Evolutionary conservation across 345 rosid genomes (phyloP).

Genomic region (Eucalyptus decipiens): DNA sequence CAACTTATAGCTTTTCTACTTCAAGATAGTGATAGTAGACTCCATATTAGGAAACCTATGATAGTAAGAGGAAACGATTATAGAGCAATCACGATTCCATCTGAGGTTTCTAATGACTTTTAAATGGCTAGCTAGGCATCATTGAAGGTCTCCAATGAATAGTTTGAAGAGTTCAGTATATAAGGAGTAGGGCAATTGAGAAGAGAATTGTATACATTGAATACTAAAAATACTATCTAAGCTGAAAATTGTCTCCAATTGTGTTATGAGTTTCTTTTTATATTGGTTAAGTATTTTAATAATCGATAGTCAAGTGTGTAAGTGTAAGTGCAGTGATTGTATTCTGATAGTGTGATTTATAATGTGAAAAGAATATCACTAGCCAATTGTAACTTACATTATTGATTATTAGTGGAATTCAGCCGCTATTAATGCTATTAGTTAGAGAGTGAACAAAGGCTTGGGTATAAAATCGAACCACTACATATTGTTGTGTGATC

Average conservation of each 20-base stretch:
- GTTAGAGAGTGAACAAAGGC: rapidly evolving
- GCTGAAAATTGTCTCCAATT: not conserved
- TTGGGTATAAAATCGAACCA: not conserved
- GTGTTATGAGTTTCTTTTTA: not conserved
- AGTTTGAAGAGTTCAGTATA: not conserved
- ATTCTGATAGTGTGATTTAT: not conserved
- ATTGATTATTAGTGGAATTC: too few relatives aligned
- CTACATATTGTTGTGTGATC: rapidly evolving
- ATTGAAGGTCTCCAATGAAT: too few relatives aligned
- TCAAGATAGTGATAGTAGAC: not conserved
- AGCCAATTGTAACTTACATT: not conserved
- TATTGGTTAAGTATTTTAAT: not conserved
- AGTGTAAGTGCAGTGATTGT: not conserved
- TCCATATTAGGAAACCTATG: not conserved
- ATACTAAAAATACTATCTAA: not conserved
- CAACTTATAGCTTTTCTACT: not conserved
- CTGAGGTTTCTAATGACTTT: not conserved
- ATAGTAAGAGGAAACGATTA: not conserved
- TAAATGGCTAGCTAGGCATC: not conserved
- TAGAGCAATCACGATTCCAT: too few relatives aligned
- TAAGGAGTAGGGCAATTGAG: not conserved
- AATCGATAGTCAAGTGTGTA: not conserved
- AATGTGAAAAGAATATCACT: too few relatives aligned
- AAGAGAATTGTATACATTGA: not conserved
- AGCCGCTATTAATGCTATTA: rapidly evolving